These are phyloP conservation scores for Ogataea nakhonphanomensis DNA, from an alignment of 805 yeast species.

Conservation along the genomic window DNA sequence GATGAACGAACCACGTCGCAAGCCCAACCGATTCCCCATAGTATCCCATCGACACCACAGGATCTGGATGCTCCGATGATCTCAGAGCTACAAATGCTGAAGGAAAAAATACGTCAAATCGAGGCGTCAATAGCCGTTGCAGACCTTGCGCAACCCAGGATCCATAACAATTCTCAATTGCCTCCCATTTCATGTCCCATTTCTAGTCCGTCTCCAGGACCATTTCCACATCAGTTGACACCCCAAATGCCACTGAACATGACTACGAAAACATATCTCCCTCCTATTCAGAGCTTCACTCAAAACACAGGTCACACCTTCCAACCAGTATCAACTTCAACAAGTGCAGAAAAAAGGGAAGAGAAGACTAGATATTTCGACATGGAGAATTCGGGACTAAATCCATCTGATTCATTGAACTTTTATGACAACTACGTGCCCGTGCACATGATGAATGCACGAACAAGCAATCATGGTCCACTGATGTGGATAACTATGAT, in stretches of 20 bases:
- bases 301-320: conserved; percentile 4
- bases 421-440: conserved; percentile 43
- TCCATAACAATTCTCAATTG: conserved; percentile 3
- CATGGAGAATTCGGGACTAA: conserved; percentile 14
- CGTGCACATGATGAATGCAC: conserved; percentile 37
- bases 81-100: conserved; percentile 34
- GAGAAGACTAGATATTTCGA: no score
- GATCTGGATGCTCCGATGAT: conserved; percentile 20
- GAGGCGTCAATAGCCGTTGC: conserved; percentile 43
- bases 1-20: conserved; percentile 7
- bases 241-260: background rate
- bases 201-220: conserved; percentile 8
- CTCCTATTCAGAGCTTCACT: conserved; percentile 22
- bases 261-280: conserved; percentile 16
- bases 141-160: conserved; percentile 20
- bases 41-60: background rate
- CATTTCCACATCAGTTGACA: conserved; percentile 1
- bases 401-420: conserved; percentile 37
- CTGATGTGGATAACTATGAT: conserved; percentile 47
- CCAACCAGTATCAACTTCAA: conserved; percentile 1
- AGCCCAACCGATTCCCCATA: background rate
- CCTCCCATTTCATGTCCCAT: conserved; percentile 6
- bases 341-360: no score
- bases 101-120: conserved; percentile 42
- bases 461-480: conserved; percentile 50